Evolutionary conservation across 1,284 basidiomycete species (phyloP), one percentile per base, ranked within the genome.

Genomic region (Lentinula novae-zelandiae): DNA sequence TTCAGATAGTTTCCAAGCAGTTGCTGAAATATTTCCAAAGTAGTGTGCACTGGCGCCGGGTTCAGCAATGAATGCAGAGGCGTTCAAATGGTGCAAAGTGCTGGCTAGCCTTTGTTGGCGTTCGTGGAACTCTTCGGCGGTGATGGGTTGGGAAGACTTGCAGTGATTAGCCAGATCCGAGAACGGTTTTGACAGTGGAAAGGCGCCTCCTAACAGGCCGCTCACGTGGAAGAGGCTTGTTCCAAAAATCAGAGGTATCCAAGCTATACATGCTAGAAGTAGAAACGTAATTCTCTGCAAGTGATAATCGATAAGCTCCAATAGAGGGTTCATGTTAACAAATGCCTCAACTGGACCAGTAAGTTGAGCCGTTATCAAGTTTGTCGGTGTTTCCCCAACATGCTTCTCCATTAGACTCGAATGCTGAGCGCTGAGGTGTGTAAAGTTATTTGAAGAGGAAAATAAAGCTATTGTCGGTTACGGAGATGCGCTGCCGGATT

Each of bases 1-100:
- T 72, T 95, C 93, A 7, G 89, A 90, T 27, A 90, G 79, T 52
- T 69, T 67, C 93, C 93, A 95, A 15, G 81, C 67, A 0, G 76
- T 65, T 2, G 69, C 69, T 17, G 90, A 89, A 55, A 91, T 76
- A 66, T 93, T 93, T 39, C 80, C 82, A 67, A 84, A 94, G 77
- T 85, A 95, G 1, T 79, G 73, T 0, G 86, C 84, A 58, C 79
- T 89, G 4, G 90, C 81, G 0, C 89, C 86, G 8, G 92, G 90
- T 71, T 94, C 92, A 7, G 87, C 82, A 50, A 94, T 80, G 67
- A 89, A 91, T 27, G 84, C 85, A 3, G 81, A 78, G 0, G 81
- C 86, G 40, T 81, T 79, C 33, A 84, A 72, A 3, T 71, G 64
- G 60, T 77, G 70, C 10, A 91, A 78, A 1, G 72, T 74, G 15